Base-by-base conservation (phyloP, 805 yeast genomes). In the Zygosaccharomyces gambellarensis region DNA sequence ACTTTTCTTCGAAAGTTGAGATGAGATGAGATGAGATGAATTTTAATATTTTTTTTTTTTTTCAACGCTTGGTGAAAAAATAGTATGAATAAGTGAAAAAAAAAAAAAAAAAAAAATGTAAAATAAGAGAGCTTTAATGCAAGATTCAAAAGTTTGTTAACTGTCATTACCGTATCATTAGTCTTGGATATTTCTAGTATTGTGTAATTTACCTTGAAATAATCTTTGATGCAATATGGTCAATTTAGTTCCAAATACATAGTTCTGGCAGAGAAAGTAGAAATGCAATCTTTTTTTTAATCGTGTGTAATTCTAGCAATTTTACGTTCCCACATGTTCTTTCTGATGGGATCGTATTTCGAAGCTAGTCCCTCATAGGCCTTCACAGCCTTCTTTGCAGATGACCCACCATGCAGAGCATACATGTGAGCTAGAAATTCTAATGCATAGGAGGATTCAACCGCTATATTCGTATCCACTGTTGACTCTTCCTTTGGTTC, bases 321-420 rank as follows among this genome's bases (percentile, higher is more conserved):
- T 53, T 75, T 72, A 60, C 73, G 81, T 7, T 69, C 63, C 94
- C 94, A 86, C 59, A 79, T 81, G 46, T 78, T 77, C 14, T 59
- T 62, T 54, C 94, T 71, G 4, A 84, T 81, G 1, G 87, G 83
- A 55, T 85, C 89, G 52, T 76, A 78, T 50, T 71, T 74, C 1
- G 61, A 57, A 0, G 75, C 77, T 29, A 90, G 71, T n/a, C 76
- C 62, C 4, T 70, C 71, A 56, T 81, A 84, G 0, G 81, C 74
- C 21, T 67, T 62, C 0, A 57, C 47, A 1, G 86, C 77, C 39
- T 68, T 60, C 1, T 56, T 58, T 12, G 17, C 22, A 5, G 72
- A 60, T 1, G 66, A 53, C 7, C 70, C 58, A 17, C 54, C 52
- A 17, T 61, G 51, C 30, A 40, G 36, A 32, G 66, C 50, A 51